Conservation (phyloP, 2,329 filamentous ascomycete species). For the Neurospora crassa region DNA sequence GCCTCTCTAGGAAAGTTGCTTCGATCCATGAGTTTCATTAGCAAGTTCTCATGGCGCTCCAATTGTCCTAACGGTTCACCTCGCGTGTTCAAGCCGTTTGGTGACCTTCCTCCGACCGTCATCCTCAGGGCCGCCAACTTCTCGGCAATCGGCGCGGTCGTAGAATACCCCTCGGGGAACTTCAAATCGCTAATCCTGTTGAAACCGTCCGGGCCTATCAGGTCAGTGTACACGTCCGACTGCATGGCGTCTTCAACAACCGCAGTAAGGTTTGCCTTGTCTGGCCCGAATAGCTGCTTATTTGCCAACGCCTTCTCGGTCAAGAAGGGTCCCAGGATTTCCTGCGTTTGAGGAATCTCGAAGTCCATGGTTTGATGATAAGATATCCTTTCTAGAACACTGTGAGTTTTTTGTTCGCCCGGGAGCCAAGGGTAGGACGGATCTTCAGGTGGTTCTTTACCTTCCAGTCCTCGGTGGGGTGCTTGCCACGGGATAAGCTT, state of each 20-base stretch:
- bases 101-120: constrained; percentile 8
- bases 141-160: constrained; percentile 27
- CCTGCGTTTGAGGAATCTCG: constrained; percentile 41
- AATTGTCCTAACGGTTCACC: constrained; percentile 36
- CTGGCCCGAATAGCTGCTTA: constrained; percentile 46
- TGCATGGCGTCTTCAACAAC: constrained; percentile 33
- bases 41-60: constrained; percentile 47
- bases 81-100: constrained; percentile 2
- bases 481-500: constrained; percentile 52
- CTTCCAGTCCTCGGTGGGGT: constrained; percentile 47
- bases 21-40: constrained; percentile 34
- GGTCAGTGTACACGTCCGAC: constrained; percentile 9
- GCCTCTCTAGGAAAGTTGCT: constrained; percentile 40
- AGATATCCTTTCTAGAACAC: constrained; percentile 31
- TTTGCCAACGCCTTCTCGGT: constrained; percentile 44
- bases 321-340: constrained; percentile 45
- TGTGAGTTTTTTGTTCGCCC: not conserved
- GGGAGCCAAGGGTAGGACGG: not conserved
- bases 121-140: constrained; percentile 39
- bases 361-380: constrained; percentile 51
- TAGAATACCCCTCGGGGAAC: constrained; percentile 30
- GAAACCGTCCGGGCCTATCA: not conserved
- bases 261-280: constrained; percentile 33
- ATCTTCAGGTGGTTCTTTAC: constrained; percentile 24
- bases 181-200: constrained; percentile 12